Base-by-base conservation (phyloP, 2,329 filamentous ascomycete species). In the Ramichloridium luteum region DNA sequence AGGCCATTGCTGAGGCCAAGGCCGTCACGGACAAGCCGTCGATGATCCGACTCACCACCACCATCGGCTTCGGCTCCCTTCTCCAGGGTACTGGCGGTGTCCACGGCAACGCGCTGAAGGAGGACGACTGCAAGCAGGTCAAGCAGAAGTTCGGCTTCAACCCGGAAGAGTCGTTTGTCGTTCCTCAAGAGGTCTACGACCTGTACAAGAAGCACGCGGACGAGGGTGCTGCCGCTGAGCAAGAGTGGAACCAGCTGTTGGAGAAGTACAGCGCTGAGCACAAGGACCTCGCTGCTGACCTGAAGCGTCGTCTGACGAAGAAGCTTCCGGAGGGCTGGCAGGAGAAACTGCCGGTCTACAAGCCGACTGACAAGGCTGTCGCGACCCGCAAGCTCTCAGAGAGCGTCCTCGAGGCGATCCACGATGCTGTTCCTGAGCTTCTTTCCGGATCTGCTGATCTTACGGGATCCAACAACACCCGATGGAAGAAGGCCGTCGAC, bases 401-500 rank as follows among this genome's bases (percentile, higher is more conserved):
- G 74, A 79, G 73, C 39, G 86, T 96, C 37, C 76, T 98, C 45
- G 71, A 79, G 67, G 88, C 86, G 62, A 78, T 98, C 53, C 75
- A 93, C 68, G 63, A 71, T 31, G 74, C 68, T 45, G 57, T 98
- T 34, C 90, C 90, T 46, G 90, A 96, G 65, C 77, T 98, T 37
- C 63, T 98, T 40, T 93, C 88, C 59, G 90, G 90, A 52, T 98
- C 90, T 45, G 90, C 90, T 50, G 90, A 98, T 72, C 64, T 98
- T 71, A 98, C 90, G 58, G 84, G 84, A 57, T 96, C 90, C 58
- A 98, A 98, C 75, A 79, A 96, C 69, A 98, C 90, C 49, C 78
- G 86, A 59, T 94, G 86, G 85, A 98, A 96, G 80, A 73, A 76
- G 34, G 88, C 90, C 35, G 75, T 88, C 47, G 90, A 98, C 70